Conservation (phyloP, 2,329 filamentous ascomycete species). For the Bertia moriformis region DNA sequence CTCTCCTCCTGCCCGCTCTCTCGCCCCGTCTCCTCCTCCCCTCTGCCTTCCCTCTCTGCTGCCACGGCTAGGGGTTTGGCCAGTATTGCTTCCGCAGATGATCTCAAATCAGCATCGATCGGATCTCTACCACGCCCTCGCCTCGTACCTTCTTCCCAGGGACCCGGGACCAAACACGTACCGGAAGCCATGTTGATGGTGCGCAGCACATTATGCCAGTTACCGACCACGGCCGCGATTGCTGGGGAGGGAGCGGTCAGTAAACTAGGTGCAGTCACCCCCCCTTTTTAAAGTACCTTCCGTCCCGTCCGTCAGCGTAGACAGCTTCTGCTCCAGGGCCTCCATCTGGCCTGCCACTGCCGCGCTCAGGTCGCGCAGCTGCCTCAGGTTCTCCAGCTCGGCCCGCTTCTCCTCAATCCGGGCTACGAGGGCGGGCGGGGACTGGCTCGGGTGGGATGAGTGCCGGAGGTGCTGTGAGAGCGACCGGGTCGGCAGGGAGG, state of each 20-base stretch:
- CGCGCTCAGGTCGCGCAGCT: constrained; percentile 65
- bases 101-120: too few species aligned
- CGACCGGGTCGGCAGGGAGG: constrained; percentile 39
- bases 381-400: constrained; percentile 65
- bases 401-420: constrained; percentile 77
- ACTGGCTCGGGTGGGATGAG: constrained; percentile 30
- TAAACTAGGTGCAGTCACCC: constrained; percentile 1
- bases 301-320: constrained; percentile 66
- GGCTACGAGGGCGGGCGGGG: constrained; percentile 45
- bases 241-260: constrained; percentile 30
- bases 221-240: constrained; percentile 70
- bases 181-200: constrained; percentile 78
- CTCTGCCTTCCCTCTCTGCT: too few species aligned
- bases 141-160: too few species aligned
- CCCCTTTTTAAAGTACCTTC: constrained; percentile 38
- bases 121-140: too few species aligned
- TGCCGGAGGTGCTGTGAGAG: constrained; percentile 56
- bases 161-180: too few species aligned
- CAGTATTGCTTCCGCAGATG: too few species aligned
- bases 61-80: too few species aligned
- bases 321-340: constrained; percentile 61
- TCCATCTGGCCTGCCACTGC: constrained; percentile 73
- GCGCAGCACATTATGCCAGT: constrained; percentile 76
- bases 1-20: too few species aligned
- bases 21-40: constrained; percentile 5